Conservation (phyloP, 2,329 filamentous ascomycete genomes). For the Fusarium sp. region DNA sequence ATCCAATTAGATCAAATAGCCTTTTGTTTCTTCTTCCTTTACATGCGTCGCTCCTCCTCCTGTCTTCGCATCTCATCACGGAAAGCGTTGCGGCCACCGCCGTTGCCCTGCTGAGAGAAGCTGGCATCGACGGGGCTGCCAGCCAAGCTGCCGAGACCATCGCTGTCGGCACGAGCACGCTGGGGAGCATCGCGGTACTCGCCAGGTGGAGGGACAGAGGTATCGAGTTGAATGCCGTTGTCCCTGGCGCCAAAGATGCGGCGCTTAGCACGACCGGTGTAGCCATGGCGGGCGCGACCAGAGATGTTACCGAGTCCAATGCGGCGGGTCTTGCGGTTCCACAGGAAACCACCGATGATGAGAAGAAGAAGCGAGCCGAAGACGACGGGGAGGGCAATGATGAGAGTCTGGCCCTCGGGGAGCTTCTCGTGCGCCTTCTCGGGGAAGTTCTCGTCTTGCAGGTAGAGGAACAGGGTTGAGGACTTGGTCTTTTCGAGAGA, state of each 20-base stretch:
- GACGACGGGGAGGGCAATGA: constrained; percentile 64
- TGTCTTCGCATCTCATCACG: constrained; percentile 63
- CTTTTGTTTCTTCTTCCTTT: constrained; percentile 7
- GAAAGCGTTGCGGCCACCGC: constrained; percentile 57
- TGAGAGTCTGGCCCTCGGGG: constrained; percentile 56
- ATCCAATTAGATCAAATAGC: neutral
- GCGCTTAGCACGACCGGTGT: constrained; percentile 55
- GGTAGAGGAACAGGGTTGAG: constrained; percentile 54
- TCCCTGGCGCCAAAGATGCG: constrained; percentile 52
- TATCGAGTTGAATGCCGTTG: constrained; percentile 60
- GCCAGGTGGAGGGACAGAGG: constrained; percentile 45
- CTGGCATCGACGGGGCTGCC: constrained; percentile 58
- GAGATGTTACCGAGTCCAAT: constrained; percentile 65
- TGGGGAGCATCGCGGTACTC: constrained; percentile 53
- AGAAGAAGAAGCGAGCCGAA: constrained; percentile 61
- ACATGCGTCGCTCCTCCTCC: constrained; percentile 52
- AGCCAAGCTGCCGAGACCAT: constrained; percentile 61
- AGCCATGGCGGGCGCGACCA: constrained; percentile 58
- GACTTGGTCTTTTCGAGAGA: constrained; percentile 54
- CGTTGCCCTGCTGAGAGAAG: constrained; percentile 53
- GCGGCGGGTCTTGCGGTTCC: constrained; percentile 62
- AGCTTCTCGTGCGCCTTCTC: constrained; percentile 50
- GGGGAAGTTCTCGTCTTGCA: constrained; percentile 50
- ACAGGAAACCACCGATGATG: constrained; percentile 67
- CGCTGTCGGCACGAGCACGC: constrained; percentile 55